Conservation (phyloP, 139 green algal species). For the Coccomyxa sp. region DNA sequence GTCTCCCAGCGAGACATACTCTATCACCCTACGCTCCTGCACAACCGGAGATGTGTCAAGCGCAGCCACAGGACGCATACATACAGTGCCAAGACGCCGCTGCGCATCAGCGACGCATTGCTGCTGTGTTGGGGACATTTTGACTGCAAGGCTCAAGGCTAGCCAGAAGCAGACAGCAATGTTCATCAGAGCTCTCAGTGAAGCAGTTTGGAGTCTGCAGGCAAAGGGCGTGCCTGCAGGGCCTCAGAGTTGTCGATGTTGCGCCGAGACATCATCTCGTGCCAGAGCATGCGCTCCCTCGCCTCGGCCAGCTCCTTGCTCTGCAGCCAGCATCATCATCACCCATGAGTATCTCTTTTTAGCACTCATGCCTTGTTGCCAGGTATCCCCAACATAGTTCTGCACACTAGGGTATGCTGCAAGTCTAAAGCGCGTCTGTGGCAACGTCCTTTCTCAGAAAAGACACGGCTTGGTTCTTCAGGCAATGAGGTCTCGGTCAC, state of each 20-base stretch:
- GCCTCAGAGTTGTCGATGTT: constrained; percentile 28
- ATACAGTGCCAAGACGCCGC: too few relatives aligned
- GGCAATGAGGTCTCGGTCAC: too few relatives aligned
- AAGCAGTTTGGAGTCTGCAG: background rate
- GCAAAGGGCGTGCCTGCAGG: constrained; percentile 17
- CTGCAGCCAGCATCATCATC: too few relatives aligned
- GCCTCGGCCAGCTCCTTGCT: constrained; percentile 47
- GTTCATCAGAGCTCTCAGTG: background rate
- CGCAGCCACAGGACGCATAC: background rate
- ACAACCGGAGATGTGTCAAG: background rate
- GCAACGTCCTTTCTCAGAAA: too few relatives aligned
- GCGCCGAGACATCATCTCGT: constrained; percentile 51
- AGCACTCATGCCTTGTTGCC: too few relatives aligned
- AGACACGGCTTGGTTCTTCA: too few relatives aligned
- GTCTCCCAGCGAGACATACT: constrained; percentile 66
- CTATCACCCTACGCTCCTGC: constrained; percentile 49
- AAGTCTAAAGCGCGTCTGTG: too few relatives aligned
- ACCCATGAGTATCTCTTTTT: too few relatives aligned
- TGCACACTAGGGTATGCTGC: too few relatives aligned
- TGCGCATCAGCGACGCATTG: too few relatives aligned
- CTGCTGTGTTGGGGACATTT: background rate
- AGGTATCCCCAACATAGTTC: too few relatives aligned
- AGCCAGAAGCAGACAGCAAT: background rate
- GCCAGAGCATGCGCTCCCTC: constrained; percentile 59
- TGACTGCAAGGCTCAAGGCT: background rate